Base-by-base conservation (phyloP, 1,284 basidiomycete species). In the Pascua guehoae region DNA sequence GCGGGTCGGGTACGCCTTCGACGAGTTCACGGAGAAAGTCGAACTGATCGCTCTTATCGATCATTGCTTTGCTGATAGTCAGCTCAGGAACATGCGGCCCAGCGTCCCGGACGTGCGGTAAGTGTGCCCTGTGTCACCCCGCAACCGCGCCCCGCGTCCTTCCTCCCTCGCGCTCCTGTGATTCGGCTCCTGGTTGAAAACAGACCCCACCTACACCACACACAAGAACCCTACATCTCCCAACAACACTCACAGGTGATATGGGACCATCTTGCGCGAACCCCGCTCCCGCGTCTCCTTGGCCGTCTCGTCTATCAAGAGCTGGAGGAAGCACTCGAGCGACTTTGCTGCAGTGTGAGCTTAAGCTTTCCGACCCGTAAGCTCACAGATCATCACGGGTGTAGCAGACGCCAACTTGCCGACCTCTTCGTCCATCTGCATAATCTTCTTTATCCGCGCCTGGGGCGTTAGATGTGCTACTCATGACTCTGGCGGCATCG, bases 351-450 rank as follows among this genome's bases (percentile, higher is more conserved):
- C 12, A 8, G 36, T n/a, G 47, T 42, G 48, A 61, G 55, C 12
- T 40, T 8, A 38, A 1, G n/a, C n/a, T n/a, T n/a, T n/a, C n/a
- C 16, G 10, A 4, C 15, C 11, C 12, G 12, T 12, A 2, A 11
- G 53, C 91, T 76, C 72, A 98, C 96, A 98, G 68, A 98, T 96
- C 62, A 97, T 89, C 57, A 98, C 86, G 0, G 96, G 96, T 5
- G 95, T 97, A 14, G 92, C 94, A 71, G 93, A 91, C 1, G 96
- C 94, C 16, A 99, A 91, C 78, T 99, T 99, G 56, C 96, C 95
- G 15, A 98, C 95, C 74, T 99, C 95, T 73, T 99, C 96, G 74
- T 99, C 95, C 75, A 95, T 93, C 80, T 98, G 95, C 91, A 98
- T 98, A 61, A 98, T 97, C 81, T 94, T 92, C 83, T 98, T 98